phyloP scores from a whole-genome alignment of 306 rosid species.

The Nissolia schottii region DNA sequence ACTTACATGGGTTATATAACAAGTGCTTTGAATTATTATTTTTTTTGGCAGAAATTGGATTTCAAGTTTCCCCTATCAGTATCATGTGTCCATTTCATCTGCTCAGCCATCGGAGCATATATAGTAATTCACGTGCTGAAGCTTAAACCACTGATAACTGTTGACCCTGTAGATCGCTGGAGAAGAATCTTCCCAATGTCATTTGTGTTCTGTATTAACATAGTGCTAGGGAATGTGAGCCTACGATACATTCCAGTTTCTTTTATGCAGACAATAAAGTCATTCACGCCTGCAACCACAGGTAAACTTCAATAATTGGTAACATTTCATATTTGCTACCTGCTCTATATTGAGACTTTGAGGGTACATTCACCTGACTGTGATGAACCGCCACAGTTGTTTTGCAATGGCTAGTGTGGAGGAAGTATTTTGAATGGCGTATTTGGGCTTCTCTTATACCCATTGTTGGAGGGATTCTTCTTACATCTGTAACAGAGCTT shows the following conservation, averaged over 20 bases:
- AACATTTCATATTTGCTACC: slow-evolving; percentile 3
- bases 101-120: slow-evolving; percentile 89
- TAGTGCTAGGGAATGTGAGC: slow-evolving; percentile 95
- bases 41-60: slow-evolving; percentile 76
- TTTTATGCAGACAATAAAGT: slow-evolving; percentile 97
- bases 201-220: slow-evolving; percentile 94
- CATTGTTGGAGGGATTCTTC: slow-evolving; percentile 98
- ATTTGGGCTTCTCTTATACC: slow-evolving; percentile 93
- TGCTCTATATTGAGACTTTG: neutral
- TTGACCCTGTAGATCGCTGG: slow-evolving; percentile 92
- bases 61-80: slow-evolving; percentile 93
- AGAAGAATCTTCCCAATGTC: slow-evolving; percentile 98
- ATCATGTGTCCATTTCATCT: slow-evolving; percentile 87
- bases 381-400: slow-evolving; percentile 53
- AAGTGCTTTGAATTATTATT: neutral
- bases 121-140: slow-evolving; percentile 72
- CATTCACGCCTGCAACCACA: slow-evolving; percentile 98
- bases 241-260: slow-evolving; percentile 95
- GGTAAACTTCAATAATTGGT: slow-evolving; percentile 39
- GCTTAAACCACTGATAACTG: slow-evolving; percentile 79
- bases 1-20: neutral
- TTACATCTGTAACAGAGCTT: slow-evolving; percentile 89
- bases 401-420: slow-evolving; percentile 95
- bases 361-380: slow-evolving; percentile 30
- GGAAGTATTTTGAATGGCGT: slow-evolving; percentile 86